Percentiles rank a stretch among this genome's conserved stretches.
These are phyloP conservation scores for Bacterosira constricta DNA, from an alignment of 108 stramenopile species.

Conservation along the genomic window DNA sequence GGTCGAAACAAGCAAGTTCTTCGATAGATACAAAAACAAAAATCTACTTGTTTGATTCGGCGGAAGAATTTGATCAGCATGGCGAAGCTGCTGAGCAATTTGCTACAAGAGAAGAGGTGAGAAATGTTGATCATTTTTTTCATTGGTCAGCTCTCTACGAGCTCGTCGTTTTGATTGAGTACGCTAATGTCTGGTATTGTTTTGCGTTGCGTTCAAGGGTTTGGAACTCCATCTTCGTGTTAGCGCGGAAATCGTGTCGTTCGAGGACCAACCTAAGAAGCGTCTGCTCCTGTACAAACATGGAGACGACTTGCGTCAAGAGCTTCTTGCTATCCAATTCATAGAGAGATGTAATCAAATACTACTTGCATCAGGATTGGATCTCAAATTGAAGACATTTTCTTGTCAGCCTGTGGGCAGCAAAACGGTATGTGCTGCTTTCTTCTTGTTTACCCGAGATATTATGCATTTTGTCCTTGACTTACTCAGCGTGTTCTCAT, in stretches of 20 bases:
- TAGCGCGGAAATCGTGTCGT: slow-evolving; percentile 45
- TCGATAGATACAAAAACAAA: slow-evolving; percentile 12
- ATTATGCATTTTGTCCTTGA: no score
- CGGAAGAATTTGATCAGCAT: slow-evolving; percentile 71
- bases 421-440: slow-evolving; percentile 16
- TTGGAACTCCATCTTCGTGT: slow-evolving; percentile 65
- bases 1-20: not conserved
- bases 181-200: not conserved
- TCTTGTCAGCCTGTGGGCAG: slow-evolving; percentile 77
- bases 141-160: not conserved
- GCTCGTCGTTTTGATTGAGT: no score
- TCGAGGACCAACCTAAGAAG: slow-evolving; percentile 44
- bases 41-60: slow-evolving; percentile 32
- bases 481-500: no score
- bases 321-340: slow-evolving; percentile 85
- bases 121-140: not conserved
- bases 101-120: slow-evolving; percentile 20
- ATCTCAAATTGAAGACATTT: slow-evolving; percentile 83
- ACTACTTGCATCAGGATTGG: slow-evolving; percentile 76
- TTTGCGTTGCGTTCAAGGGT: slow-evolving; percentile 1
- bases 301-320: slow-evolving; percentile 86
- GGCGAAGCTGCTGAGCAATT: slow-evolving; percentile 43
- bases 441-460: not conserved
- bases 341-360: slow-evolving; percentile 75
- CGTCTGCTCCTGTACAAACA: slow-evolving; percentile 87